A percentile compares a stretch with the other conserved stretches of the same genome.
Evolutionary conservation across 768 basidiomycete species (phyloP).

Genomic region (Coprinopsis marcescibilis): DNA sequence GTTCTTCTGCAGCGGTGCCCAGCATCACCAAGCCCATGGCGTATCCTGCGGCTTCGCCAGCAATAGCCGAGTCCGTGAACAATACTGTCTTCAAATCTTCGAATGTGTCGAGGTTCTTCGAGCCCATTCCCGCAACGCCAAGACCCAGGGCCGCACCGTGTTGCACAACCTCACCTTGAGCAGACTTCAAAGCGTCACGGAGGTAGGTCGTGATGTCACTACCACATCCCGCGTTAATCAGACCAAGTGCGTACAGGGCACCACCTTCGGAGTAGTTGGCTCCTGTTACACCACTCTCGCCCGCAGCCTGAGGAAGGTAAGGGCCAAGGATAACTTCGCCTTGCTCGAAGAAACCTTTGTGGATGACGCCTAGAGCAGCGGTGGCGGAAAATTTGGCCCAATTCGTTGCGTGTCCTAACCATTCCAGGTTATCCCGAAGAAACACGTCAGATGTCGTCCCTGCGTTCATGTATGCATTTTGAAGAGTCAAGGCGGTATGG

Average conservation of each 20-base stretch:
- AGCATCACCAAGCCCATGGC: slow-evolving; percentile 99
- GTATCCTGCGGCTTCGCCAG: slow-evolving; percentile 93
- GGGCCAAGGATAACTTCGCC: slow-evolving; percentile 90
- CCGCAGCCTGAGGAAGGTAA: slow-evolving; percentile 78
- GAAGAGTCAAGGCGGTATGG: slow-evolving; percentile 92
- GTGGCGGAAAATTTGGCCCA: slow-evolving; percentile 99
- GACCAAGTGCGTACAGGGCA: slow-evolving; percentile 88
- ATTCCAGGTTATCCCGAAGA: slow-evolving; percentile 93
- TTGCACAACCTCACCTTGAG: slow-evolving; percentile 83
- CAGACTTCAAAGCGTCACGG: slow-evolving; percentile 68
- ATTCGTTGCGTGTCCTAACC: slow-evolving; percentile 91
- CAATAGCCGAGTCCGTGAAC: slow-evolving; percentile 92
- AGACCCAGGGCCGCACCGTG: slow-evolving; percentile 96
- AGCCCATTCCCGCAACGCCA: slow-evolving; percentile 95
- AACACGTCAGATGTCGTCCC: slow-evolving; percentile 95
- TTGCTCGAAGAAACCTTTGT: slow-evolving; percentile 93
- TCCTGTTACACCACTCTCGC: slow-evolving; percentile 70
- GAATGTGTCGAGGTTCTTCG: slow-evolving; percentile 82
- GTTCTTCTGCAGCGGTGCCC: slow-evolving; percentile 77
- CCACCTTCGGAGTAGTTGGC: slow-evolving; percentile 93
- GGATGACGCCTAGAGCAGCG: slow-evolving; percentile 93
- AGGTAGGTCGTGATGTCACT: slow-evolving; percentile 73
- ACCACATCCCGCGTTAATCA: slow-evolving; percentile 91
- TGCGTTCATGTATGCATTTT: slow-evolving; percentile 98
- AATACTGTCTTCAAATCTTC: slow-evolving; percentile 86